Conservation (phyloP, 2,329 filamentous ascomycete genomes). For the Talaromyces sp. region DNA sequence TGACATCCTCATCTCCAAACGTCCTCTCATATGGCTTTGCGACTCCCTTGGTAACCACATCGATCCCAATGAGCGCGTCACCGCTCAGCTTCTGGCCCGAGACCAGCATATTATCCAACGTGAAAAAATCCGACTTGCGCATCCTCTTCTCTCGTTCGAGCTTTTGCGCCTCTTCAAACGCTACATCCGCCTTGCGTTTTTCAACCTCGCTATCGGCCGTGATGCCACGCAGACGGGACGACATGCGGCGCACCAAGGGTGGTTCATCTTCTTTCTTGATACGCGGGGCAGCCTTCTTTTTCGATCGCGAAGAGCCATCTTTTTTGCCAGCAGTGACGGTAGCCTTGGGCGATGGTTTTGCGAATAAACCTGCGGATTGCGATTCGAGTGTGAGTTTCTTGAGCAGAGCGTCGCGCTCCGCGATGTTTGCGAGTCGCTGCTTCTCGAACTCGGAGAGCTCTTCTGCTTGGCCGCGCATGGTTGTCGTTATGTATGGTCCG, state of each 20-base stretch:
- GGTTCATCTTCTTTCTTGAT: slow-evolving; percentile 49
- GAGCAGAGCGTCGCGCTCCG: slow-evolving; percentile 75
- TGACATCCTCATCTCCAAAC: slow-evolving; percentile 78
- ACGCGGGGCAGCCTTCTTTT: slow-evolving; percentile 21
- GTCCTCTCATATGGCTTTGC: slow-evolving; percentile 79
- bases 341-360: slow-evolving; percentile 36
- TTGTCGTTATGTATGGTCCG: not conserved
- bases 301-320: slow-evolving; percentile 18
- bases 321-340: not conserved
- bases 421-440: slow-evolving; percentile 79
- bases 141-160: slow-evolving; percentile 58
- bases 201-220: slow-evolving; percentile 63
- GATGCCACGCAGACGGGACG: slow-evolving; percentile 58
- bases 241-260: slow-evolving; percentile 52
- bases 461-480: slow-evolving; percentile 28
- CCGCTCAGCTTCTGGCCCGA: slow-evolving; percentile 69
- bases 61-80: slow-evolving; percentile 58
- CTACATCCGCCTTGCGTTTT: slow-evolving; percentile 64
- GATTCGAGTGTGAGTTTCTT: slow-evolving; percentile 67
- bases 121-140: slow-evolving; percentile 63
- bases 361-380: slow-evolving; percentile 63
- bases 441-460: slow-evolving; percentile 81
- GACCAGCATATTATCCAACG: slow-evolving; percentile 71
- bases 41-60: slow-evolving; percentile 57
- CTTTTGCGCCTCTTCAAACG: slow-evolving; percentile 53